Conservation (phyloP, 306 rosid species). For the Albizia julibrissin region DNA sequence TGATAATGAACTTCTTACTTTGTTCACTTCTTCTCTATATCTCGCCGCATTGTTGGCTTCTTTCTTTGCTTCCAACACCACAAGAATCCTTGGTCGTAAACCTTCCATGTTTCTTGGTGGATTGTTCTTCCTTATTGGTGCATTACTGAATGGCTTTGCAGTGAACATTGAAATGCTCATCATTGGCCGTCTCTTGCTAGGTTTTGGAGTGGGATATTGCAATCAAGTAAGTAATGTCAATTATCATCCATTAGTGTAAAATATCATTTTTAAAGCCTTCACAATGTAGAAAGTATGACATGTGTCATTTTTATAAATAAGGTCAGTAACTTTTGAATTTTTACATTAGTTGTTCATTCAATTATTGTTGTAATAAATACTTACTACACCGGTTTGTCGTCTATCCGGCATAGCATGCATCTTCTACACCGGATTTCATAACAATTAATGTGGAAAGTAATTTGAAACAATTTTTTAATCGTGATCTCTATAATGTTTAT, state of each 20-base stretch:
- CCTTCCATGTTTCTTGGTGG: constrained; percentile 20
- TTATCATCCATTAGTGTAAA: neutral
- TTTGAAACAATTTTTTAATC: too few species aligned
- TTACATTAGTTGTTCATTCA: too few species aligned
- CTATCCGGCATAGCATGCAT: too few species aligned
- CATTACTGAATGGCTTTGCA: neutral
- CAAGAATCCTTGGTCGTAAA: constrained; percentile 6
- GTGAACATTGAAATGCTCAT: neutral
- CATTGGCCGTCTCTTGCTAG: constrained; percentile 1
- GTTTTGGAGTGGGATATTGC: constrained; percentile 11
- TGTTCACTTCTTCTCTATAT: constrained; percentile 2
- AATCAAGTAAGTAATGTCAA: neutral
- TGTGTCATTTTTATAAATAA: too few species aligned
- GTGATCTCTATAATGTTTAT: too few species aligned
- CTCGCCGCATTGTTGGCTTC: neutral
- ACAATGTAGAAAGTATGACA: too few species aligned
- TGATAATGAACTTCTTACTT: neutral
- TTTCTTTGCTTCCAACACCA: constrained; percentile 7
- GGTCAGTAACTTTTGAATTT: too few species aligned
- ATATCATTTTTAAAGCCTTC: too few species aligned
- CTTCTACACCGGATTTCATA: too few species aligned
- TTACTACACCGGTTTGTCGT: too few species aligned
- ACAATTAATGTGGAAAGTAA: too few species aligned
- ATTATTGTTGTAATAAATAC: too few species aligned
- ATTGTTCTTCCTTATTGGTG: neutral